Percentiles rank a stretch among this genome's conserved stretches.
These are phyloP conservation scores for Diaporthe nobilis DNA, from an alignment of 2,329 filamentous ascomycete genomes.

Conservation along the genomic window DNA sequence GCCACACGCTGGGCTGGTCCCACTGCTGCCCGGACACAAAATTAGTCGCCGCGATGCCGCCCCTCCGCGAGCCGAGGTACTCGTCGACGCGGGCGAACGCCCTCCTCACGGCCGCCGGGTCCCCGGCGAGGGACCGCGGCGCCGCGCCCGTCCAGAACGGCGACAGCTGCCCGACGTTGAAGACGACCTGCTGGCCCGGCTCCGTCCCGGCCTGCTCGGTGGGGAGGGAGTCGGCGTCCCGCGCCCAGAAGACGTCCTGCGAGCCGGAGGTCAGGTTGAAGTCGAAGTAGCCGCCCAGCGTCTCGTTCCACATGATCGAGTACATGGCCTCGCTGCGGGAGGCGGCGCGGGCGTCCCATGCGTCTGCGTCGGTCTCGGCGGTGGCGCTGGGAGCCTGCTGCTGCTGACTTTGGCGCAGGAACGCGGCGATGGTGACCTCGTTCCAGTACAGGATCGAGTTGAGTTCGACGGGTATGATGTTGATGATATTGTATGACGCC, in stretches of 20 bases:
- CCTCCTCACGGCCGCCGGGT: constrained; percentile 69
- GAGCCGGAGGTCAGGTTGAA: constrained; percentile 73
- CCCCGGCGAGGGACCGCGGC: constrained; percentile 67
- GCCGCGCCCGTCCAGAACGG: constrained; percentile 80
- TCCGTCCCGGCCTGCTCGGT: constrained; percentile 56
- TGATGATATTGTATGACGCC: constrained; percentile 71
- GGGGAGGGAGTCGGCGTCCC: constrained; percentile 60
- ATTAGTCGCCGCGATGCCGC: constrained; percentile 75
- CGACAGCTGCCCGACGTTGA: constrained; percentile 73
- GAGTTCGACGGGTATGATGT: constrained; percentile 74
- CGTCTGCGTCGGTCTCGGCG: constrained; percentile 53
- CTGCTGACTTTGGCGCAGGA: constrained; percentile 59
- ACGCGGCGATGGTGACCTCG: constrained; percentile 70
- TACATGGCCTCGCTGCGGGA: constrained; percentile 74
- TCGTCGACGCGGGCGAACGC: constrained; percentile 67
- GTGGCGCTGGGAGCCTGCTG: constrained; percentile 55
- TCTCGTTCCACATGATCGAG: constrained; percentile 74
- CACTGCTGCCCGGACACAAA: constrained; percentile 74
- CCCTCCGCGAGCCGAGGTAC: constrained; percentile 65
- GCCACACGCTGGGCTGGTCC: constrained; percentile 81
- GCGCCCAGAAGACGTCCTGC: constrained; percentile 68
- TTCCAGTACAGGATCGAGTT: constrained; percentile 79
- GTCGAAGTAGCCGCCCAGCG: constrained; percentile 76
- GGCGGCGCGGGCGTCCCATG: constrained; percentile 65
- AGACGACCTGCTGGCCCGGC: constrained; percentile 71